Evolutionary conservation across 257 asterid species (phyloP).

Genomic region (Nicotiana knightiana): DNA sequence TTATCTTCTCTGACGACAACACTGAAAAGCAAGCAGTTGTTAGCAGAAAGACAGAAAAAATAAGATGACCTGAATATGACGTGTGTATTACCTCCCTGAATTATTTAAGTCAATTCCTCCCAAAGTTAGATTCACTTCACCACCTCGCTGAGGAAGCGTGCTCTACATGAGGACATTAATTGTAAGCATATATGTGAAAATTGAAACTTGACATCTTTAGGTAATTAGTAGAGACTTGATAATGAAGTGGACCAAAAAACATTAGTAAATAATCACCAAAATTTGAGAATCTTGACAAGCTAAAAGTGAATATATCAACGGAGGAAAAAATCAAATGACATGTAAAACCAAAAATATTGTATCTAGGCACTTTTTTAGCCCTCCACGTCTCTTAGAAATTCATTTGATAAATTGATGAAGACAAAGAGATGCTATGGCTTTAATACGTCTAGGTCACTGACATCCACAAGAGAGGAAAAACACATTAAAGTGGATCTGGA

Average conservation of each 20-base stretch:
- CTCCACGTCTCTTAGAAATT: not conserved
- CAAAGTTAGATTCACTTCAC: conserved; percentile 87
- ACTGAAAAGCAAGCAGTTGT: conserved; percentile 35
- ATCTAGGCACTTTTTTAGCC: not conserved
- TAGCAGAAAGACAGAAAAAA: not conserved
- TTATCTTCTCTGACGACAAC: conserved; percentile 97
- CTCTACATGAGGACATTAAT: conserved; percentile 38
- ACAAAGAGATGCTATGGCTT: not conserved
- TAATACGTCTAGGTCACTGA: not conserved
- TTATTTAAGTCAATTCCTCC: conserved; percentile 93
- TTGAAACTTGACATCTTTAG: not conserved
- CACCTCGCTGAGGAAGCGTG: conserved; percentile 90
- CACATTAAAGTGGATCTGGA: not conserved
- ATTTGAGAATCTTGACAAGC: not conserved
- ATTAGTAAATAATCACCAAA: not conserved
- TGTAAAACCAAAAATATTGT: not conserved
- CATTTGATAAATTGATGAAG: not conserved
- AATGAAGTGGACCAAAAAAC: not conserved
- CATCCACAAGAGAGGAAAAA: not conserved
- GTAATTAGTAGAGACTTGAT: not conserved
- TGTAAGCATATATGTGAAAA: conserved; percentile 1
- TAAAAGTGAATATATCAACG: not conserved
- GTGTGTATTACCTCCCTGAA: conserved; percentile 64
- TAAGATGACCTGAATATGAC: not conserved
- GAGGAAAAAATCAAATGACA: not conserved